phyloP scores from a whole-genome alignment of 306 rosid species.

The Urtica urens region DNA sequence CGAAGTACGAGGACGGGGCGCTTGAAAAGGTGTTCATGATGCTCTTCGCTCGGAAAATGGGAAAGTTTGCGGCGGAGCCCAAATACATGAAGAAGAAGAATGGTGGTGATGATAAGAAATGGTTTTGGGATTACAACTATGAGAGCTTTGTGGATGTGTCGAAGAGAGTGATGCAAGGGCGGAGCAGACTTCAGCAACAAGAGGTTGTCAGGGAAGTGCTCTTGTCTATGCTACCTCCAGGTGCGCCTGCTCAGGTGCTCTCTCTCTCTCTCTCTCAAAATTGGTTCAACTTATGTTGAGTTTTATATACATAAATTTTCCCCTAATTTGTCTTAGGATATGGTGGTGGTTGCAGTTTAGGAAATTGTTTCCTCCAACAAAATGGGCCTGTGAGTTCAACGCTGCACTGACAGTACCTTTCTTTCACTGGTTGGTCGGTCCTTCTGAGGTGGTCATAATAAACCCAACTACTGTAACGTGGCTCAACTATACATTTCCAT shows the following conservation, averaged over 20 bases:
- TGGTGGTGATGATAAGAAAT: conserved; percentile 5
- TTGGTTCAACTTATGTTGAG: too few relatives aligned
- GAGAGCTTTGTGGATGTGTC: conserved; percentile 82
- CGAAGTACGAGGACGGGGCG: conserved; percentile 61
- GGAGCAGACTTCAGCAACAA: conserved; percentile 75
- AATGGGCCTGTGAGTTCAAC: conserved; percentile 95
- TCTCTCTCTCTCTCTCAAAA: too few relatives aligned
- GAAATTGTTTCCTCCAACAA: conserved; percentile 89
- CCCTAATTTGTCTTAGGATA: too few relatives aligned
- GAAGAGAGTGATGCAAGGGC: conserved; percentile 70
- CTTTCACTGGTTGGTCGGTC: conserved; percentile 93
- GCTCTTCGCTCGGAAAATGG: conserved; percentile 76
- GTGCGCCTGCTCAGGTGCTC: conserved; percentile 99
- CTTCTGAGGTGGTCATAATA: conserved; percentile 54
- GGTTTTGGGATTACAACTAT: conserved; percentile 46
- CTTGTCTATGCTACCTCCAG: conserved; percentile 93
- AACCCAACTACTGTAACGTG: neutral
- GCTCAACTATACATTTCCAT: neutral
- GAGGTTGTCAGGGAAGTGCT: conserved; percentile 77
- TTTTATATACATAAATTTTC: too few relatives aligned
- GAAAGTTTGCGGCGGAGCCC: conserved; percentile 27
- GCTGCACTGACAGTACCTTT: conserved; percentile 90
- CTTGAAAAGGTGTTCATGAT: conserved; percentile 72
- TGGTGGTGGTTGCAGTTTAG: conserved; percentile 46
- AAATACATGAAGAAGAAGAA: neutral